Conservation (phyloP, 2,329 filamentous ascomycete species). For the Fusarium cicatricum region DNA sequence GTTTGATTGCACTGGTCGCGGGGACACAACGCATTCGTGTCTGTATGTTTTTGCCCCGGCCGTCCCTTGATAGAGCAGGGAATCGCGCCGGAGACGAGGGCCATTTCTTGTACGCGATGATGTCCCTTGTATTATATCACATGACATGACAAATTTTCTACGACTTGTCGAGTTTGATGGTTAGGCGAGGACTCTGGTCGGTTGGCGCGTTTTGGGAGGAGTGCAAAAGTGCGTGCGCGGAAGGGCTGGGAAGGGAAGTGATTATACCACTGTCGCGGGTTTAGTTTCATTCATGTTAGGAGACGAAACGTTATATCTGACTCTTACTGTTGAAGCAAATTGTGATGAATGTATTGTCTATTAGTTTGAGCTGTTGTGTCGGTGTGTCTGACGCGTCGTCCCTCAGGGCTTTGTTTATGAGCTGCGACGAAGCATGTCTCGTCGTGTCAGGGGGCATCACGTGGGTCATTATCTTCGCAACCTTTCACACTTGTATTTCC, state of each 20-base stretch:
- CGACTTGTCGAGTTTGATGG: slow-evolving; percentile 29
- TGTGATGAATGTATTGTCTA: not conserved
- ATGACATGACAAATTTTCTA: slow-evolving; percentile 31
- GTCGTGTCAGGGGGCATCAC: slow-evolving; percentile 34
- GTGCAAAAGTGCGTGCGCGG: slow-evolving; percentile 28
- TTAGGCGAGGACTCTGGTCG: slow-evolving; percentile 20
- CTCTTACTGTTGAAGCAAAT: not conserved
- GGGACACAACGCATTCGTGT: slow-evolving; percentile 25
- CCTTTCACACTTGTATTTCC: no score
- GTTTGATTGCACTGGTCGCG: slow-evolving; percentile 38
- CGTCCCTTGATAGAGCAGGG: slow-evolving; percentile 32
- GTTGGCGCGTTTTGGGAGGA: slow-evolving; percentile 22
- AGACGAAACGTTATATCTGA: slow-evolving; percentile 10
- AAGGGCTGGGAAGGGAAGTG: slow-evolving; percentile 19
- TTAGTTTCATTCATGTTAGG: slow-evolving; percentile 14
- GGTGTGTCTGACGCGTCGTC: slow-evolving; percentile 21
- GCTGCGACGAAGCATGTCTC: slow-evolving; percentile 33
- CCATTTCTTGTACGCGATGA: slow-evolving; percentile 31
- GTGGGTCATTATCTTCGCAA: no score
- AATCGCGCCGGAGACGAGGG: slow-evolving; percentile 27
- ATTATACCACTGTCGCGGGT: slow-evolving; percentile 39
- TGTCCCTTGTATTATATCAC: slow-evolving; percentile 39
- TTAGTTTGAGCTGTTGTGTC: slow-evolving; percentile 1
- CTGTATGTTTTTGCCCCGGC: slow-evolving; percentile 29
- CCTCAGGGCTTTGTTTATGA: slow-evolving; percentile 41